These are phyloP conservation scores for Blastobotrys parvus DNA, from an alignment of 805 yeast species.

Conservation along the genomic window DNA sequence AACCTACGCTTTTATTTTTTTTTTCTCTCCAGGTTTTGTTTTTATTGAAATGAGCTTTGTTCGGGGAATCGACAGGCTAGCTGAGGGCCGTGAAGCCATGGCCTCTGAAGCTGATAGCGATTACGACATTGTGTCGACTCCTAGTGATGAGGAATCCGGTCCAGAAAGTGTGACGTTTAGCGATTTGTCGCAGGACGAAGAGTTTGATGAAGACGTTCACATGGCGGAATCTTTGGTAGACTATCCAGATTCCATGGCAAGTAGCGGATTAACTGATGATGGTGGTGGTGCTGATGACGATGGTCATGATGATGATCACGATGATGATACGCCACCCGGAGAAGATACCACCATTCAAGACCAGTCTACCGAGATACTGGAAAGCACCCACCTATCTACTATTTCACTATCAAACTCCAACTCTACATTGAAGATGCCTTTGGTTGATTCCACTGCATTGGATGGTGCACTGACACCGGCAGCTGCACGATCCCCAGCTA, in stretches of 20 bases:
- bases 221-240: not conserved
- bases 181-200: slow-evolving; percentile 5
- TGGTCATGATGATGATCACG: slow-evolving; percentile 2
- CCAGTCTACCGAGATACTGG: slow-evolving; percentile 1
- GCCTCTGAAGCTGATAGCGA: not conserved
- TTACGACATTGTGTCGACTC: not conserved
- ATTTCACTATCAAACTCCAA: slow-evolving; percentile 7
- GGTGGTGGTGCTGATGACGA: not conserved
- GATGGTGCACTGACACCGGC: no score
- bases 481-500: no score
- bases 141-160: not conserved
- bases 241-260: not conserved
- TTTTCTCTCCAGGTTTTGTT: not conserved
- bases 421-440: slow-evolving; percentile 9
- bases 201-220: no score
- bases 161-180: not conserved
- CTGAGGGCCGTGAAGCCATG: not conserved
- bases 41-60: not conserved
- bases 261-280: not conserved
- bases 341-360: not conserved
- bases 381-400: slow-evolving; percentile 4
- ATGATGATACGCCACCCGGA: slow-evolving; percentile 5
- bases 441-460: slow-evolving; percentile 2
- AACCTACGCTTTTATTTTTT: not conserved
- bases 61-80: not conserved